phyloP scores from a whole-genome alignment of 2,329 filamentous ascomycete genomes.

The Tympanopsis confertula region DNA sequence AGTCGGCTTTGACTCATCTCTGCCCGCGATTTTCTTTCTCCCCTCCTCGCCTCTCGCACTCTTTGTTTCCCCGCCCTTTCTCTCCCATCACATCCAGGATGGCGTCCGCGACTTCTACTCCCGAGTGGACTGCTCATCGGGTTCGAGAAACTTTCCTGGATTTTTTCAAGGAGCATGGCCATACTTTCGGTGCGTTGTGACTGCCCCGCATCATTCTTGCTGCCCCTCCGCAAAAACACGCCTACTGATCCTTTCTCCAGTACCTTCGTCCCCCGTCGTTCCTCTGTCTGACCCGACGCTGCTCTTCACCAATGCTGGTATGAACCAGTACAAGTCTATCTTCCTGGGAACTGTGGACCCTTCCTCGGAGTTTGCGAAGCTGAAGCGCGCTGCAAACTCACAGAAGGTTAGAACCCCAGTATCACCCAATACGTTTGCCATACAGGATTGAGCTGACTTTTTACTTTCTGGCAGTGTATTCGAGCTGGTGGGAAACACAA shows the following conservation, averaged over 20 bases:
- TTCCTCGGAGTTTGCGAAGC: constrained; percentile 71
- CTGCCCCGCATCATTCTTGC: constrained; percentile 1
- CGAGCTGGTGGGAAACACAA: constrained; percentile 95
- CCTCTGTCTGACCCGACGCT: constrained; percentile 92
- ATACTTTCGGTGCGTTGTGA: constrained; percentile 67
- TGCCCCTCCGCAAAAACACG: constrained; percentile 7
- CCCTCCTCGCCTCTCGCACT: not conserved
- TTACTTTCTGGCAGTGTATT: constrained; percentile 52
- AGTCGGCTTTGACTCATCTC: not conserved
- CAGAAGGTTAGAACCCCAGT: constrained; percentile 55
- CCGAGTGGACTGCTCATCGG: constrained; percentile 63
- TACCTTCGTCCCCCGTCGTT: constrained; percentile 91
- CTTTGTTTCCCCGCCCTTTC: constrained; percentile 9
- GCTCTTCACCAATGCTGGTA: constrained; percentile 97
- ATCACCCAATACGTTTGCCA: not conserved
- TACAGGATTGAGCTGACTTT: constrained; percentile 3
- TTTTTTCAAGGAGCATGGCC: constrained; percentile 78
- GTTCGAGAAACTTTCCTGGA: constrained; percentile 87
- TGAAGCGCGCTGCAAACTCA: constrained; percentile 88
- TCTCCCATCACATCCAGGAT: constrained; percentile 18
- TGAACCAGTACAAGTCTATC: constrained; percentile 99
- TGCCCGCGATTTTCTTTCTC: not conserved
- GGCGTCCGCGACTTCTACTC: constrained; percentile 44
- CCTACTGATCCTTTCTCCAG: constrained; percentile 29
- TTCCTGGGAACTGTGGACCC: constrained; percentile 90